Base-by-base conservation (phyloP, 2,329 filamentous ascomycete genomes). In the Lanzia echinophila region DNA sequence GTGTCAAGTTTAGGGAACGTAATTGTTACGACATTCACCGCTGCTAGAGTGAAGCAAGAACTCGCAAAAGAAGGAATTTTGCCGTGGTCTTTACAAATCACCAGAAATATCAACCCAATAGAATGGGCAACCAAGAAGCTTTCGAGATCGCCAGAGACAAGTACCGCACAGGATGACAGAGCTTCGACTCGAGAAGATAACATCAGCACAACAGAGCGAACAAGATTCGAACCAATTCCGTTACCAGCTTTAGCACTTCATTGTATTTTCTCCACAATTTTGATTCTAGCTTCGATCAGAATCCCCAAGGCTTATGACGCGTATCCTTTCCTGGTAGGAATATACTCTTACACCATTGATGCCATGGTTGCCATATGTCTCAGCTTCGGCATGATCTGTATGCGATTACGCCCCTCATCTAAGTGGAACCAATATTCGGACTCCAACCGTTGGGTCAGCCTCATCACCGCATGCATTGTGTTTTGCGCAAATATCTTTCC, bases 11-110 rank as follows among this genome's bases (percentile, higher is more conserved):
- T 57, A 19, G 58, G 58, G 11, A 58, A 82, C 60, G 75, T 83
- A 41, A 70, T 81, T 12, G 75, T 78, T 19, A 78, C 78, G 67
- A 82, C 79, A 0, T 83, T 78, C 58, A 78, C 77, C 0, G 73
- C 76, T 7, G 72, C 77, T 2, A 70, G 77, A 36, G 74, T 82
- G 17, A 81, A 82, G 62, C 79, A 82, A 61, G 79, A 83, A 61
- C 79, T 83, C 42, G 79, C 79, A 7, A 81, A 82, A 60, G 76
- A 81, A 62, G 79, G 78, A 0, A 73, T 81, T 50, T 65, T 81
- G 2, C 78, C 78, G 0, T 53, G 20, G 7, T 48, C 50, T 41
- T 48, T 53, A 10, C 13, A 32, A 0, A 77, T 68, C 50, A 71
- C 75, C 3, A 70, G 71, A 34, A 75, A 79, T 65, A 76, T 79